Conservation (phyloP, 2,329 filamentous ascomycete species). For the Ophiostoma sp. region DNA sequence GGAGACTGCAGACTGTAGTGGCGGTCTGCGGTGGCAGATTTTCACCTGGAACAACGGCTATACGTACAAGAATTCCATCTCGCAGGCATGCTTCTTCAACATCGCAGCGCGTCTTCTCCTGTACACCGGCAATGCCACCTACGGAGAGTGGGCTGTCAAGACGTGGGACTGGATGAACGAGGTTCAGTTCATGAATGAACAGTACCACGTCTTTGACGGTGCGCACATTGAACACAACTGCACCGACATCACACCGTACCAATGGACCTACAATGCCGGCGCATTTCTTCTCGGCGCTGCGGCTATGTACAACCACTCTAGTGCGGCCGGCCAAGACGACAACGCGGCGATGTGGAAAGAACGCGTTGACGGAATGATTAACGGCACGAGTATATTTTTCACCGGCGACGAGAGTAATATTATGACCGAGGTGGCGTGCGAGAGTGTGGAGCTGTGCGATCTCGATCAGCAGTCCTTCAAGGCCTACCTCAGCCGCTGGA, state of each 20-base stretch:
- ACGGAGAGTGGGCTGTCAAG: slow-evolving; percentile 69
- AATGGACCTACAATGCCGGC: slow-evolving; percentile 67
- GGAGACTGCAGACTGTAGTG: slow-evolving; percentile 64
- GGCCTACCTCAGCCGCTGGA: slow-evolving; percentile 57
- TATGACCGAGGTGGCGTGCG: slow-evolving; percentile 63
- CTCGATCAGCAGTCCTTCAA: slow-evolving; percentile 60
- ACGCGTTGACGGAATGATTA: slow-evolving; percentile 53
- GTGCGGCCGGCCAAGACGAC: slow-evolving; percentile 32
- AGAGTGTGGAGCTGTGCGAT: slow-evolving; percentile 56
- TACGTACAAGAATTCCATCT: slow-evolving; percentile 58
- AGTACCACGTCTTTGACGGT: slow-evolving; percentile 59
- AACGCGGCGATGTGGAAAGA: slow-evolving; percentile 47
- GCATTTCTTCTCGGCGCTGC: slow-evolving; percentile 61
- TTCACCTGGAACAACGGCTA: slow-evolving; percentile 77
- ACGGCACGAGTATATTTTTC: slow-evolving; percentile 52
- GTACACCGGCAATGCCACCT: slow-evolving; percentile 73
- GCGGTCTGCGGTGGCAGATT: slow-evolving; percentile 80
- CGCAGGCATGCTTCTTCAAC: slow-evolving; percentile 50
- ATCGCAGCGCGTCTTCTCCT: slow-evolving; percentile 54
- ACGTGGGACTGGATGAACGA: slow-evolving; percentile 64
- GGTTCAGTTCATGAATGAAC: slow-evolving; percentile 53
- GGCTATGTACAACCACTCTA: slow-evolving; percentile 62
- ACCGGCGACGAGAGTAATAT: slow-evolving; percentile 46
- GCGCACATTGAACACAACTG: slow-evolving; percentile 54
- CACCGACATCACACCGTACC: slow-evolving; percentile 52